phyloP scores from a whole-genome alignment of 2,329 filamentous ascomycete genomes.

The Colletotrichum sp. region DNA sequence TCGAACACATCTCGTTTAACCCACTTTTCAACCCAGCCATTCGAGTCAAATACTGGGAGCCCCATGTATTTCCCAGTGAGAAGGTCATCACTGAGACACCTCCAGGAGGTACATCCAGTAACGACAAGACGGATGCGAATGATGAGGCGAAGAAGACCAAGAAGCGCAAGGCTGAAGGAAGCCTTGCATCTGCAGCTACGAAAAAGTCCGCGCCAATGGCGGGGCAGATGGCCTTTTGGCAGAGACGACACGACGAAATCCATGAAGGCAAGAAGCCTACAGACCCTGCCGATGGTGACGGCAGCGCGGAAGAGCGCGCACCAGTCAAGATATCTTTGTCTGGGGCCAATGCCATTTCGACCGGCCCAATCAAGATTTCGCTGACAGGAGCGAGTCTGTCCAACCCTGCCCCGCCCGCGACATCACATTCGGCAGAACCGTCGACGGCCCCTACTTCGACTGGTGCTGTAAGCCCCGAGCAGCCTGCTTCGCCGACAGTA shows the following conservation, averaged over 20 bases:
- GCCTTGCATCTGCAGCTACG: constrained; percentile 26
- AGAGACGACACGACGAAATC: constrained; percentile 47
- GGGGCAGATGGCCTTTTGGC: constrained; percentile 49
- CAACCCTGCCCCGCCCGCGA: neutral
- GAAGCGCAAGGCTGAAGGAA: constrained; percentile 58
- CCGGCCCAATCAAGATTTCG: constrained; percentile 35
- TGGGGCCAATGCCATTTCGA: neutral
- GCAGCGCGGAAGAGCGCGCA: constrained; percentile 5
- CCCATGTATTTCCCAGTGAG: constrained; percentile 73
- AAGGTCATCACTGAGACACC: constrained; percentile 61
- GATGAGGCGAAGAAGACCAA: constrained; percentile 47
- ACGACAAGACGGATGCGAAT: constrained; percentile 33
- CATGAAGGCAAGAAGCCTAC: constrained; percentile 26
- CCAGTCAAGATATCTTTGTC: constrained; percentile 25
- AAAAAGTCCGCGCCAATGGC: constrained; percentile 47
- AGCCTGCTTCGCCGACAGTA: constrained; percentile 18
- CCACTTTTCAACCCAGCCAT: constrained; percentile 72
- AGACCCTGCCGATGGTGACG: neutral
- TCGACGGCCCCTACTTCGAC: constrained; percentile 15
- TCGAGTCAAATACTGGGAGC: constrained; percentile 78
- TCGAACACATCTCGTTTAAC: constrained; percentile 70
- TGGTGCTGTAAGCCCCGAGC: neutral
- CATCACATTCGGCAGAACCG: neutral
- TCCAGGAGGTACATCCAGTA: constrained; percentile 42
- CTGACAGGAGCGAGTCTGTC: constrained; percentile 22